Evolutionary conservation across 2,329 filamentous ascomycete genomes (phyloP), one percentile per base, ranked within the genome.

Genomic region (Arthrobotrys iridis): DNA sequence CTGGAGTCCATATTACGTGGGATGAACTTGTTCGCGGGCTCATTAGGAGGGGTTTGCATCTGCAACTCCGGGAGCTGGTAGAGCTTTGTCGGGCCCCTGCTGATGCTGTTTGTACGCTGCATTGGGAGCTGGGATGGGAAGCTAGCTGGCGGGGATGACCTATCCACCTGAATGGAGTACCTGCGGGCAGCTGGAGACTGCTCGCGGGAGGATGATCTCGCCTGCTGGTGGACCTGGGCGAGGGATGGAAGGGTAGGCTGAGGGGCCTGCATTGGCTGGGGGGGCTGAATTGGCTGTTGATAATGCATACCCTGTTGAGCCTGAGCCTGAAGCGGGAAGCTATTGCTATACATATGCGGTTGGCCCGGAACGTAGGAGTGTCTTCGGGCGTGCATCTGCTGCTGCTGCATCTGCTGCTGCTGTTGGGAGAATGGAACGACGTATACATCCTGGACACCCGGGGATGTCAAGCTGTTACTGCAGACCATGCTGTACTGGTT

Each of bases 381-480:
- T 43, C 70, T 74, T 57, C 70, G 43, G 37, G 70, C 46, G 26
- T 66, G 50, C 28, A 45, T 37, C 22, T 46, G 52, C 28, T 52
- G 45, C 48, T 46, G 40, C 18, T 66, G 62, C 30, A 48, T 15
- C 33, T 65, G 60, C 62, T 68, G 72, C 37, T 76, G 72, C 50
- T 68, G 64, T 24, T 76, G 72, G 26, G 64, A 40, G 40, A 76
- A 76, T 13, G 72, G 72, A 26, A 70, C 65, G 13, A 76, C 72
- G 30, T 76, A 76, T 13, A 70, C 72, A 46, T 76, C 65, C 22
- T 76, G 72, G 7, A 76, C 72, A 30, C 72, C 72, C 3, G 72
- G 72, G 15, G 72, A 76, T 40, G 72, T 76, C 57, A 76, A 52
- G 33, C 72, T 76, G 40, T 76, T 76, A 26, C 64, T 70, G 64